Evolutionary conservation across 129 eudicot genomes (phyloP).

Genomic region (Flaveria linearis): DNA sequence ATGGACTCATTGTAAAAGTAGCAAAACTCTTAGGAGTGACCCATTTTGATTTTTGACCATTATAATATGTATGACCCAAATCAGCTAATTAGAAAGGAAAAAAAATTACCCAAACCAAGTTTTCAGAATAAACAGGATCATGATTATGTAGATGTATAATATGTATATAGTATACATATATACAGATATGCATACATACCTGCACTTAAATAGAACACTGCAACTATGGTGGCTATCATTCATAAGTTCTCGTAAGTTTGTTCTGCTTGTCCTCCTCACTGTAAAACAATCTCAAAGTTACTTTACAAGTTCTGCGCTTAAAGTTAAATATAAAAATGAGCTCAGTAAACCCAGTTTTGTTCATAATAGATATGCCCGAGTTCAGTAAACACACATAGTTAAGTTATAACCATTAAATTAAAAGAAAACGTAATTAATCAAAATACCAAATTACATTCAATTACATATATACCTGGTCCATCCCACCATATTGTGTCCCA

Average conservation of each 20-base stretch:
- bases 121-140: too few relatives aligned
- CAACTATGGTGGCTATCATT: conserved; percentile 93
- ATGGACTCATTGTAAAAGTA: too few relatives aligned
- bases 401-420: conserved; percentile 11
- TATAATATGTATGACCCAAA: too few relatives aligned
- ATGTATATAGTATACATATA: conserved; percentile 19
- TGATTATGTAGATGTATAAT: too few relatives aligned
- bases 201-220: conserved; percentile 91
- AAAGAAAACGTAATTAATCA: background rate
- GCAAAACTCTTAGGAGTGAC: too few relatives aligned
- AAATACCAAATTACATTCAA: background rate
- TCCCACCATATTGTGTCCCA: conserved; percentile 98
- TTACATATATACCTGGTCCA: conserved; percentile 76
- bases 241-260: conserved; percentile 88
- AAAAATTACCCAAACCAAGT: too few relatives aligned
- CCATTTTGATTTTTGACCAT: too few relatives aligned
- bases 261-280: conserved; percentile 82
- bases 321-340: conserved; percentile 25
- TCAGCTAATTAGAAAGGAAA: too few relatives aligned
- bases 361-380: conserved; percentile 90
- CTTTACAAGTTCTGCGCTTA: background rate
- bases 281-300: conserved; percentile 24
- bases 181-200: conserved; percentile 24
- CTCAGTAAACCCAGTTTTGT: conserved; percentile 75
- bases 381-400: conserved; percentile 13